A percentile compares a stretch with the other conserved stretches of the same genome.
phyloP scores from a whole-genome alignment of 208 protist genomes.

The Acanthamoeba lenticulata region DNA sequence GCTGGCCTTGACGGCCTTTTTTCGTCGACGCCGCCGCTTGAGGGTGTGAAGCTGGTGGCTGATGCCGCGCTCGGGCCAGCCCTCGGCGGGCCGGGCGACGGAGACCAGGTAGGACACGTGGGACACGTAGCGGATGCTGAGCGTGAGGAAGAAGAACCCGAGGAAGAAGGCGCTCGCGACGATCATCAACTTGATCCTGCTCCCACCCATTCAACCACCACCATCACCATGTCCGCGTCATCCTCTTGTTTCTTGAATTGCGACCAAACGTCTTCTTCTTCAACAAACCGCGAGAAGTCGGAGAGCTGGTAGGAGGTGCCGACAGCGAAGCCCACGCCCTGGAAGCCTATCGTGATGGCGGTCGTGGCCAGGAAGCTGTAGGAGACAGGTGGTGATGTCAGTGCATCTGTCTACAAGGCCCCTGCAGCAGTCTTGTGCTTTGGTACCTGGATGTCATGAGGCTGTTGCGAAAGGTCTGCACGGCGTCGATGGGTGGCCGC shows the following conservation, averaged over 20 bases:
- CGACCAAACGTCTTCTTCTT: too few species aligned
- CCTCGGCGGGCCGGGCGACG: slow-evolving; percentile 39
- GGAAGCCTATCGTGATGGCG: slow-evolving; percentile 52
- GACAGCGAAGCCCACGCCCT: background rate
- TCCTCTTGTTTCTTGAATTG: too few species aligned
- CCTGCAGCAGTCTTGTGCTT: too few species aligned
- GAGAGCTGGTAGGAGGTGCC: slow-evolving; percentile 2
- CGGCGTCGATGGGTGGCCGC: slow-evolving; percentile 36
- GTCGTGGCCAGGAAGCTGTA: slow-evolving; percentile 41
- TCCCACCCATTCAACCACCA: too few species aligned
- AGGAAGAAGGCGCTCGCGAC: slow-evolving; percentile 18
- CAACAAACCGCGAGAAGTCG: background rate
- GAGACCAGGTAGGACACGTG: slow-evolving; percentile 40
- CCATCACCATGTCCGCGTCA: too few species aligned
- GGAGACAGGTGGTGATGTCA: background rate
- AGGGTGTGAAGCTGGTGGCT: background rate
- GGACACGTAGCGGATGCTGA: slow-evolving; percentile 42
- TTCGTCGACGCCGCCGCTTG: background rate
- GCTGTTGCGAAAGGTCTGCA: slow-evolving; percentile 54
- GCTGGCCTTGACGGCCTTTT: too few species aligned
- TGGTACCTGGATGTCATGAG: slow-evolving; percentile 47
- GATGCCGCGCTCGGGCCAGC: slow-evolving; percentile 32
- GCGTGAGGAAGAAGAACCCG: slow-evolving; percentile 61
- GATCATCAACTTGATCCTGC: background rate
- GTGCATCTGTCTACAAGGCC: background rate